Evolutionary conservation across 164 flowering plant species (phyloP), one percentile per base, ranked within the genome.

Genomic region (Berberis vulgaris): DNA sequence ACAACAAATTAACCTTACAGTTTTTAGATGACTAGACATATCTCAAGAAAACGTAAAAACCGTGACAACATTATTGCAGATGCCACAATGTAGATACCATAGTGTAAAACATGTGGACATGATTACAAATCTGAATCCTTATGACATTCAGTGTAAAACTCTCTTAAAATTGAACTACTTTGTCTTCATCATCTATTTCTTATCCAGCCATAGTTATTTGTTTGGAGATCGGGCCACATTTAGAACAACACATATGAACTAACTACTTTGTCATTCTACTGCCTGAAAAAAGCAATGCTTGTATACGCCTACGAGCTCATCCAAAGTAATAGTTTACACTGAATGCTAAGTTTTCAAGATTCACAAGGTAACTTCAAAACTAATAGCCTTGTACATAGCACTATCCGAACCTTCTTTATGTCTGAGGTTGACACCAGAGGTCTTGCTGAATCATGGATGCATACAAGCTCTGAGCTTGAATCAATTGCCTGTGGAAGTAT

Each of bases 381-480:
- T 12, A 6, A 10, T 10, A 52, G n/a, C 13, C 10, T 52, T 52
- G 10, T 10, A 52, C 3, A 7, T 10, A 52, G 4, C 10, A 10
- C n/a, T 52, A 52, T 26, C 26, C 26, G 41, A 62, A 94, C 98
- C 96, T 94, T 84, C 74, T 80, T 74, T 3, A 86, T 68, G 68
- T 94, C 97, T 64, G 43, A 78, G 63, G 85, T 54, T 57, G 67
- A 71, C 57, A 89, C 92, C 64, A 94, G 71, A 72, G 98, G 98
- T 76, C 98, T 86, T 59, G 98, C 98, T 69, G 97, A 91, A 74
- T 94, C 98, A 74, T 94, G 98, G 68, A 94, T 72, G 81, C 98
- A 94, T 41, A 89, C 89, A 66, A 94, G 96, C 69, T 87, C 86
- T n/a, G 96, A 85, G 56, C 59, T 71, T 66, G 57, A 66, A 80